phyloP scores from a whole-genome alignment of 441 rosid species.

The Pelargonium fulgidum region DNA sequence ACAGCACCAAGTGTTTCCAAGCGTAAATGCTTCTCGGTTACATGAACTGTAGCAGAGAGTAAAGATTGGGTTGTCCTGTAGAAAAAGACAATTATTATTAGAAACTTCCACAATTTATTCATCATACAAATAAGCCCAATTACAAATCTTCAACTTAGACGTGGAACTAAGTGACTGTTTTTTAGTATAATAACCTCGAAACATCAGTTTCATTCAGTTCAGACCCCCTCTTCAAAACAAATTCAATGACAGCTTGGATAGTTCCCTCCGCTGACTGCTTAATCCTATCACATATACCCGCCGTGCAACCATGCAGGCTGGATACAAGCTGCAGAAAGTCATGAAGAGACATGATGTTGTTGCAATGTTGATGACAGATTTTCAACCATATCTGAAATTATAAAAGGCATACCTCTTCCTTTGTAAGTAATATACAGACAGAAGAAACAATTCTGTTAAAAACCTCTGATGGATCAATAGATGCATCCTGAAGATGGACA shows the following conservation, averaged over 20 bases:
- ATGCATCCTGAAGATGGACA: constrained; percentile 72
- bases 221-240: constrained; percentile 72
- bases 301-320: constrained; percentile 62
- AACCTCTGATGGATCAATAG: constrained; percentile 98
- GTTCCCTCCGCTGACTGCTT: constrained; percentile 97
- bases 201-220: constrained; percentile 72
- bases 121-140: constrained; percentile 6
- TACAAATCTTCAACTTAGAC: not conserved
- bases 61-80: constrained; percentile 89
- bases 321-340: constrained; percentile 72
- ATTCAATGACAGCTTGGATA: constrained; percentile 88
- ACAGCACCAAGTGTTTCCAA: constrained; percentile 93
- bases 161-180: constrained; percentile 10
- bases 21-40: constrained; percentile 85
- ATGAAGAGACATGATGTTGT: constrained; percentile 24
- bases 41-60: constrained; percentile 85
- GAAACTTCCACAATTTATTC: not conserved
- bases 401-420: constrained; percentile 61
- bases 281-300: constrained; percentile 83
- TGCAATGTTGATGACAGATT: constrained; percentile 8
- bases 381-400: constrained; percentile 16
- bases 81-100: constrained; percentile 17
- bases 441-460: constrained; percentile 92
- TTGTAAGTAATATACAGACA: constrained; percentile 59
- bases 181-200: constrained; percentile 53